Base-by-base conservation (phyloP, 2,329 filamentous ascomycete species). In the Fusarium cicatricum region DNA sequence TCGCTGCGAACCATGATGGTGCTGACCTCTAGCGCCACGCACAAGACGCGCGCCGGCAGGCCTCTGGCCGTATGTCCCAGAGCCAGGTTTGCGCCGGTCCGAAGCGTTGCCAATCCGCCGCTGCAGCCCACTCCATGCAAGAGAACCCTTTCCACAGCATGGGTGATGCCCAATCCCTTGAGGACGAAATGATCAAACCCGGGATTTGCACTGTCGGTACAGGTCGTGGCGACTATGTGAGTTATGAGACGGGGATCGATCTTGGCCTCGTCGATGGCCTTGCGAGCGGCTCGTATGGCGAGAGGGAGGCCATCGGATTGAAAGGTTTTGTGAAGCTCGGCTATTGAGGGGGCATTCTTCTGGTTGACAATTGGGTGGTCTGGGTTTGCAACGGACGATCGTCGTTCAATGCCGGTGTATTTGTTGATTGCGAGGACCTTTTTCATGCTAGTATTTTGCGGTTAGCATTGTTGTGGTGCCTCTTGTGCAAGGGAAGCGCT, bases 161-260 rank as follows among this genome's bases (percentile, higher is more conserved):
- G 76, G n/a, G 77, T 75, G 26, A 89, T 76, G 0, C 85, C 84
- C 3, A 90, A 73, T 5, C 78, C 75, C 66, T 84, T 85, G 46
- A 81, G 81, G 19, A 90, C 84, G 58, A 79, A 87, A 70, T 89
- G 85, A 62, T 90, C 87, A 67, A 85, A 90, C 2, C 87, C 87
- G 0, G 87, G 87, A 68, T 89, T 90, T 14, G 86, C 85, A 60
- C 85, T 88, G 69, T 90, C 85, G 9, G 87, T 90, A 69, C 87
- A 90, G 5, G 86, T 89, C 1, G 86, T 88, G 19, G 85, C 83
- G 9, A 90, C 85, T 34, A 89, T 78, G 65, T 90, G 87, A 3
- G 86, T 90, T 58, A 90, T 85, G 45, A 85, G 75, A 3, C 69
- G 67, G 0, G 79, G 69, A 36, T 80, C 77, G 36, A 86, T 70